Evolutionary conservation across 306 rosid species (phyloP), one percentile per base, ranked within the genome.

Genomic region (Astragalus membranaceus): DNA sequence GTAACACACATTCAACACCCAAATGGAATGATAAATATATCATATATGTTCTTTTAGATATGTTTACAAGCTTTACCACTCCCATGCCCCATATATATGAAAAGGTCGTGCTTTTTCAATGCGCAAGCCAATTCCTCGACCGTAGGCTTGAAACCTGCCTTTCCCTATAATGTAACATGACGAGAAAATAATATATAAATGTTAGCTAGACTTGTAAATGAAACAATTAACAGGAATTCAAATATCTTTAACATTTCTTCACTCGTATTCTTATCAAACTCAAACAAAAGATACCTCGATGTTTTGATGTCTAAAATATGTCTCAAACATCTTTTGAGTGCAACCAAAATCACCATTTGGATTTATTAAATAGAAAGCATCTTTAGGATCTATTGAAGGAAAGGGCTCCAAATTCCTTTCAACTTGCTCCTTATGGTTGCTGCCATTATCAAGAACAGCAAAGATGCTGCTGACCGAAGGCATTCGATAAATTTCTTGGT

Each of bases 11-110:
- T n/a, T n/a, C n/a, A n/a, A n/a, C n/a, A n/a, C n/a, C n/a, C n/a
- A n/a, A n/a, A n/a, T n/a, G n/a, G n/a, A n/a, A n/a, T n/a, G n/a
- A n/a, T n/a, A n/a, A n/a, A 20, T 20, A 20, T 20, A 20, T 20
- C n/a, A 59, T 59, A 75, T 20, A 11, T n/a, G 3, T 10, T 53
- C 57, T 49, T 17, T 43, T 46, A 73, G 64, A 36, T 41, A 64
- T 72, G 16, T 63, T 16, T n/a, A 47, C 12, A 61, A 55, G 48
- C 67, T 33, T 73, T 89, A 94, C 99, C 97, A 80, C 97, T 91
- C 77, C 97, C 97, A 72, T 94, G 99, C 33, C 99, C 97, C 48
- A 91, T 84, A 80, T 91, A 94, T 56, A 91, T 78, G 72, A 88
- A 89, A 67, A 94, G 96, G 61, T 91, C 96, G 11, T 85, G 97